Evolutionary conservation across 495 filamentous ascomycete species (phyloP).

Genomic region (Tirmania nivea): DNA sequence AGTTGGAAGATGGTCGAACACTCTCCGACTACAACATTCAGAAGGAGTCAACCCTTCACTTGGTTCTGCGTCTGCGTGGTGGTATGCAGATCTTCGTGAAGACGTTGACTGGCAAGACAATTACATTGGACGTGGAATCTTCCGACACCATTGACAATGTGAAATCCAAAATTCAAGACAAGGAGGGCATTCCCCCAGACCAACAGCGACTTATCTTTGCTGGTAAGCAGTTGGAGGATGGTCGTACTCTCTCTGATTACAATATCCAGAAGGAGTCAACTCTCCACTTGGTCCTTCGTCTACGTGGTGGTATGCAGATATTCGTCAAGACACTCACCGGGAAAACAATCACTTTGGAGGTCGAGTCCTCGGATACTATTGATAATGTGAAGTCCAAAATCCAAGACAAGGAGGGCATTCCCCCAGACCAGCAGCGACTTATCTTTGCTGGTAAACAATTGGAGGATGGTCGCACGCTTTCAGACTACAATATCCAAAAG

Average conservation of each 20-base stretch:
- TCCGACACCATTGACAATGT: slow-evolving; percentile 95
- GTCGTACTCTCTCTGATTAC: slow-evolving; percentile 87
- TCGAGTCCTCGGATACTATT: slow-evolving; percentile 75
- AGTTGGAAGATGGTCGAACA: slow-evolving; percentile 84
- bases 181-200: slow-evolving; percentile 58
- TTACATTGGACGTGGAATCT: slow-evolving; percentile 93
- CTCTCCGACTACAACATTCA: slow-evolving; percentile 97
- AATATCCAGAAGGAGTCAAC: slow-evolving; percentile 99
- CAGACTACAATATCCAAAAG: slow-evolving; percentile 99
- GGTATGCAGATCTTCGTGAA: slow-evolving; percentile 92
- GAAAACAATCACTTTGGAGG: slow-evolving; percentile 81
- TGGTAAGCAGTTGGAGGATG: slow-evolving; percentile 79
- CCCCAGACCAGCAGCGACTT: slow-evolving; percentile 72
- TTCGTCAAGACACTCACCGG: slow-evolving; percentile 87
- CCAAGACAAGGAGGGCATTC: slow-evolving; percentile 98
- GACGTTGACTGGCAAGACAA: slow-evolving; percentile 90
- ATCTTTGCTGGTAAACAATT: slow-evolving; percentile 42
- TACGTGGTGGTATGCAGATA: slow-evolving; percentile 94
- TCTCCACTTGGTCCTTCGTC: slow-evolving; percentile 87
- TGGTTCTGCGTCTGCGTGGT: slow-evolving; percentile 92
- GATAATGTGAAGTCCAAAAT: slow-evolving; percentile 89
- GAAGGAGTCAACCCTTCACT: slow-evolving; percentile 88
- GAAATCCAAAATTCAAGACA: slow-evolving; percentile 58
- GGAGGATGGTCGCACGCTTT: slow-evolving; percentile 96
- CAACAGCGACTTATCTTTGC: slow-evolving; percentile 87